These are phyloP conservation scores for Naganishia kalamii DNA, from an alignment of 768 basidiomycete species.

Conservation along the genomic window DNA sequence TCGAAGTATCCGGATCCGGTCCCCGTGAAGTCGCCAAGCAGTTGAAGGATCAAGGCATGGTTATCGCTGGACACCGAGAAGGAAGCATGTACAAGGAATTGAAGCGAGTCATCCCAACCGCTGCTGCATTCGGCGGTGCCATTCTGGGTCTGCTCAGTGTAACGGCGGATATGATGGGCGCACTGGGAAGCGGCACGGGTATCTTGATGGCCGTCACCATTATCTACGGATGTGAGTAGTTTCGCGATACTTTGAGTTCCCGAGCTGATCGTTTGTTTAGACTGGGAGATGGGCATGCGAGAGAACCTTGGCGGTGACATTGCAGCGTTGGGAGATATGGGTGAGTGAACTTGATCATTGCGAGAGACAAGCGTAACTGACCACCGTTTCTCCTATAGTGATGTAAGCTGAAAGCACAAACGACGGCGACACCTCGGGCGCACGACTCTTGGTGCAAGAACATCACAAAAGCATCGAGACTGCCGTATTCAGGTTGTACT, in stretches of 20 bases:
- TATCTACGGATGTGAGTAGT: slow-evolving; percentile 76
- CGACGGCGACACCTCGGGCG: background rate
- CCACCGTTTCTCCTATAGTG: background rate
- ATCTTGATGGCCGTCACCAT: slow-evolving; percentile 97
- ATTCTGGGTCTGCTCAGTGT: slow-evolving; percentile 87
- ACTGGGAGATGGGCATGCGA: slow-evolving; percentile 92
- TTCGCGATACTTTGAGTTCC: background rate
- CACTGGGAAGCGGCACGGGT: slow-evolving; percentile 75
- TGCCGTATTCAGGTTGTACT: background rate
- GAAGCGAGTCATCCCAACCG: slow-evolving; percentile 94
- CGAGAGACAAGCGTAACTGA: background rate
- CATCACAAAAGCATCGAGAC: background rate
- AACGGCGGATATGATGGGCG: slow-evolving; percentile 87
- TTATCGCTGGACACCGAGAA: slow-evolving; percentile 75
- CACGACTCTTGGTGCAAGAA: background rate
- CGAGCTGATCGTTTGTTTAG: slow-evolving; percentile 47
- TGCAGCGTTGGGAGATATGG: slow-evolving; percentile 68
- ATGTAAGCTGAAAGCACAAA: background rate
- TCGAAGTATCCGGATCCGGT: slow-evolving; percentile 92
- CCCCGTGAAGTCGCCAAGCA: slow-evolving; percentile 96
- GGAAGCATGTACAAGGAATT: slow-evolving; percentile 99
- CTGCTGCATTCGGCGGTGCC: slow-evolving; percentile 95
- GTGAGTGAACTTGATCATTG: slow-evolving; percentile 3
- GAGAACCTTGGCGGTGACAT: slow-evolving; percentile 77
- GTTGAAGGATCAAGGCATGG: slow-evolving; percentile 97